Evolutionary conservation across 306 rosid genomes (phyloP).

Genomic region (Benincasa hispida): DNA sequence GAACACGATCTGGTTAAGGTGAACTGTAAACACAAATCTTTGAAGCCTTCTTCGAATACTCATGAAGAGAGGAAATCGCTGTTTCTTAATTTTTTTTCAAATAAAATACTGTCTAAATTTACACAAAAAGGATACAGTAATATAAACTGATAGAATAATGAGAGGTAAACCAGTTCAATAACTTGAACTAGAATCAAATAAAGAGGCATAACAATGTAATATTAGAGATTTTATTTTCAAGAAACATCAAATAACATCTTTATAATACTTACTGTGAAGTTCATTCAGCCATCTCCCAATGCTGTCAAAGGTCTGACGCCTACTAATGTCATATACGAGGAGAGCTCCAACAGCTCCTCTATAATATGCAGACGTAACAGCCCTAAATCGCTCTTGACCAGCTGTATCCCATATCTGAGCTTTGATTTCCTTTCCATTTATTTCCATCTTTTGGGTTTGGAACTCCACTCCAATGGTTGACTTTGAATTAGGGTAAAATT

Average conservation of each 20-base stretch:
- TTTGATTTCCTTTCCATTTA: constrained; percentile 76
- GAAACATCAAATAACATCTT: background rate
- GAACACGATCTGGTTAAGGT: background rate
- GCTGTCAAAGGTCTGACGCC: constrained; percentile 80
- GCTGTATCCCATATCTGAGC: constrained; percentile 97
- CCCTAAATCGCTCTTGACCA: constrained; percentile 89
- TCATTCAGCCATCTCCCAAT: constrained; percentile 81
- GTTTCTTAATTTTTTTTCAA: background rate
- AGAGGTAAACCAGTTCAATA: background rate
- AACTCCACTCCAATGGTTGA: constrained; percentile 93
- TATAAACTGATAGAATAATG: background rate
- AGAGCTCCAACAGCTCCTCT: constrained; percentile 94
- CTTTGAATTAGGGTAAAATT: constrained; percentile 81
- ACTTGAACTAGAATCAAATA: background rate
- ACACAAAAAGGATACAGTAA: background rate
- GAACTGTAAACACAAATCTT: background rate
- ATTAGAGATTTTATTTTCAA: background rate
- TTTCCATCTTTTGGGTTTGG: constrained; percentile 74
- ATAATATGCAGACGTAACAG: constrained; percentile 85
- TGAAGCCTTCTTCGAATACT: background rate
- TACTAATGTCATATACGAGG: constrained; percentile 70
- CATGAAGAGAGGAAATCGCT: background rate
- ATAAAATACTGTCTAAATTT: background rate
- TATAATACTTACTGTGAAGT: constrained; percentile 58
- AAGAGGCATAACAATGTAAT: background rate